Base-by-base conservation (phyloP, 2,329 filamentous ascomycete species). In the Aspergillus pseudotamarii region DNA sequence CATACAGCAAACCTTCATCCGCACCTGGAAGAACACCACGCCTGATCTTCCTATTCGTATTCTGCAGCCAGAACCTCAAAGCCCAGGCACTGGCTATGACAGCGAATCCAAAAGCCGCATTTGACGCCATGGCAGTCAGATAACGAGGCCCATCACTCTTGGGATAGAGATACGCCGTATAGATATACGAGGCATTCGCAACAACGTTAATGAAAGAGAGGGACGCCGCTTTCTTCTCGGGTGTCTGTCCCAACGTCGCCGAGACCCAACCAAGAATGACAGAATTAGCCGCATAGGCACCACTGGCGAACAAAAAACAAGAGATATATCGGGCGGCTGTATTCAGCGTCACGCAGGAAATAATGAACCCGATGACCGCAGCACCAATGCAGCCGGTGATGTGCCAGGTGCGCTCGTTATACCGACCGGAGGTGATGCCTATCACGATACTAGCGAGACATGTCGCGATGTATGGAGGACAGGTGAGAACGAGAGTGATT, bases 401-500 rank as follows among this genome's bases (percentile, higher is more conserved):
- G 38, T 69, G 68, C 12, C 55, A 65, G 26, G 60, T 59, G 10
- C 68, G 64, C 54, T 68, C 68, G 3, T 54, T 57, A 11, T 43
- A 41, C 6, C 64, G 62, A 51, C 68, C 68, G 4, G 46, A 50
- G 12, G 23, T 50, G 26, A 50, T 50, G 0, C 46, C 23, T 14
- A 50, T 28, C 46, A 30, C 46, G 14, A 50, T 16, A 5, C 46
- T 28, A 26, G 46, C 26, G 46, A 50, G 23, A 28, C 46, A 14
- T 2, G 46, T 28, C 14, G 65, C 55, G 11, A 68, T 30, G 28
- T 64, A 68, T 11, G 66, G 64, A 4, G 63, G 65, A 55, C 70
- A 73, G 4, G 82, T 85, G 3, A 85, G 76, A 1, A 82, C 78
- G 1, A 85, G 75, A 0, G 82, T 83, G 34, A 83, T 79, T 3